Evolutionary conservation across 306 rosid species (phyloP).

Genomic region (Malus sieversii): DNA sequence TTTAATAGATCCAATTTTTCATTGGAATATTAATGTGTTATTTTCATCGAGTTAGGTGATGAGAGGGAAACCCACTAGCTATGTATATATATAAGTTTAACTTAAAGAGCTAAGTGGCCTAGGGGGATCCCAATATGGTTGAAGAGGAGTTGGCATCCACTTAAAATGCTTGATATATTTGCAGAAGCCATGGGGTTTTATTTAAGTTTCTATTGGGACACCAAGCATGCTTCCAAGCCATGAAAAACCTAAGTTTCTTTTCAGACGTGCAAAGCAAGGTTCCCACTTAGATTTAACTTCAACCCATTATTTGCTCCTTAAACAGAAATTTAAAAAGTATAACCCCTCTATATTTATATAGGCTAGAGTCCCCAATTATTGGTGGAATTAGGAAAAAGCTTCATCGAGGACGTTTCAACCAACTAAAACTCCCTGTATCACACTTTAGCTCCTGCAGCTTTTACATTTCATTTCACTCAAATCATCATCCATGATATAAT

Average conservation of each 20-base stretch:
- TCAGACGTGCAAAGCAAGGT: conserved; percentile 54
- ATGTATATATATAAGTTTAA: neutral
- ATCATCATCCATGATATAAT: neutral
- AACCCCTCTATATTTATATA: neutral
- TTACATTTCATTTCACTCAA: neutral
- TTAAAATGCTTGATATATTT: conserved; percentile 46
- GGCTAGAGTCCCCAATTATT: conserved; percentile 40
- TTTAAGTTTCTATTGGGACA: conserved; percentile 41
- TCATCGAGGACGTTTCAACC: neutral
- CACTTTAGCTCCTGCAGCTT: neutral
- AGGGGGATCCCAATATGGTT: conserved; percentile 38
- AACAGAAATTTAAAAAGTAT: conserved; percentile 27
- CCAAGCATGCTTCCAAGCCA: conserved; percentile 40
- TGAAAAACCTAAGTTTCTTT: conserved; percentile 26
- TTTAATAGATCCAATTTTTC: conserved; percentile 8
- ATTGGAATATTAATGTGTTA: conserved; percentile 14
- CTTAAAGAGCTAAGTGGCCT: neutral
- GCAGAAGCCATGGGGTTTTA: conserved; percentile 29
- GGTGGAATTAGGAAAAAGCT: conserved; percentile 11
- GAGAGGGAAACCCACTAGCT: conserved; percentile 86
- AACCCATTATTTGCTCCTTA: conserved; percentile 41
- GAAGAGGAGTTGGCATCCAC: conserved; percentile 99
- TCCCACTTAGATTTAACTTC: conserved; percentile 32
- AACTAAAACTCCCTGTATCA: conserved; percentile 12
- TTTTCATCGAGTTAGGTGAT: conserved; percentile 68